Base-by-base conservation (phyloP, 805 yeast species). In the Starmerella bombi region DNA sequence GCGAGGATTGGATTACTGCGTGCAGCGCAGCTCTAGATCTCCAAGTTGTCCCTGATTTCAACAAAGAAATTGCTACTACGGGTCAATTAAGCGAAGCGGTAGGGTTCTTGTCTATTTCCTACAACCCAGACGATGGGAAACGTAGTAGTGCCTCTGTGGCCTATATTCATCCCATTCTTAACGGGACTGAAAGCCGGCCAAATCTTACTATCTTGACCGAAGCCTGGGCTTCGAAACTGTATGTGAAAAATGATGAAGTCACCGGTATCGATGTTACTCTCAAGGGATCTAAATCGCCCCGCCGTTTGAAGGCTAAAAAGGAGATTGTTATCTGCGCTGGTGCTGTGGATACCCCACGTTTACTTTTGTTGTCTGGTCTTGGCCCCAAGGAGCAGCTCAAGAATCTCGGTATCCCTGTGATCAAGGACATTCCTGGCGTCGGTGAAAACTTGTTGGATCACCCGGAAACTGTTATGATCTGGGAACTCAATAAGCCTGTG, bases 391-490 rank as follows among this genome's bases (percentile, higher is more conserved):
- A 46, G 40, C 57, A 58, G 44, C 50, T 58, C 25, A 51, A 50
- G 34, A 48, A 37, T 22, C 53, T 52, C 28, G 58, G 59, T 16
- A 54, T 58, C 40, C 49, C 51, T 18, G 51, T 50, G 17, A 41
- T 49, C n/a, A 49, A 51, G 19, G 59, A 58, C 38, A 49, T 53
- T 28, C 55, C 52, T 25, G 58, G 56, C 31, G 61, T 58, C 28
- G 61, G 61, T n/a, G 54, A 58, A 42, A 51, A 58, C 44, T 53
- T 58, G 41, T 50, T 57, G 38, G 61, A 58, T 38, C 61, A 58
- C 42, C 61, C 60, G 19, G 50, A 47, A 34, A 35, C 38, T 27
- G 42, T 45, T 25, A 40, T 43, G 36, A 39, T 43, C 43, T 43
- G 46, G 46, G 46, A 43, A 32, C 43, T 43, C 27, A 36, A 29